A percentile compares a stretch with the other conserved stretches of the same genome.
Evolutionary conservation across 352 stramenopile species (phyloP).

Genomic region (Pythium utonaiense): DNA sequence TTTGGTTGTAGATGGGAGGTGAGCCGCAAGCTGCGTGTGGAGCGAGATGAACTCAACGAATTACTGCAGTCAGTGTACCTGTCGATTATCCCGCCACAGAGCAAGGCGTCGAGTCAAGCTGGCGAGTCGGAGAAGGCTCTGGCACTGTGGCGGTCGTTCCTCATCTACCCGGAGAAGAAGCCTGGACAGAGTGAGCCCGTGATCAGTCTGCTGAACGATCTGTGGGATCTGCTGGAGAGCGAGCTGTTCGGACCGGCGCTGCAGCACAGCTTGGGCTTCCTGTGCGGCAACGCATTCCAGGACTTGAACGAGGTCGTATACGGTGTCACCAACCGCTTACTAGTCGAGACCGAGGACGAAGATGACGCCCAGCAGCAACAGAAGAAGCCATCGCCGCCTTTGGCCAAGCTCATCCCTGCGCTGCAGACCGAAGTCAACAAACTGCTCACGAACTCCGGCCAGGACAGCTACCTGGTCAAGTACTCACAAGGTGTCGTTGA

Average conservation of each 20-base stretch:
- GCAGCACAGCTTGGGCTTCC: slow-evolving; percentile 64
- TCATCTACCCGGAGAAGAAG: slow-evolving; percentile 76
- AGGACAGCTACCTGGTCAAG: slow-evolving; percentile 59
- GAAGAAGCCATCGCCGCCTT: slow-evolving; percentile 49
- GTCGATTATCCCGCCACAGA: slow-evolving; percentile 40
- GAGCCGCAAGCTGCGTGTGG: slow-evolving; percentile 60
- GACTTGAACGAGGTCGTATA: slow-evolving; percentile 77
- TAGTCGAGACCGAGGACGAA: slow-evolving; percentile 26
- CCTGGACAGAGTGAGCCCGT: slow-evolving; percentile 64
- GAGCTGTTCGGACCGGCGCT: slow-evolving; percentile 69
- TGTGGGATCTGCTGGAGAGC: slow-evolving; percentile 80
- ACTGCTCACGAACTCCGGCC: slow-evolving; percentile 44
- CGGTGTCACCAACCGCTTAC: slow-evolving; percentile 26
- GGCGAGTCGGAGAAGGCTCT: slow-evolving; percentile 33
- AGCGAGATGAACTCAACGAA: slow-evolving; percentile 69
- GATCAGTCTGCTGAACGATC: slow-evolving; percentile 76
- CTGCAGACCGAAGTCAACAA: slow-evolving; percentile 74
- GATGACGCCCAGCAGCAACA: slow-evolving; percentile 27
- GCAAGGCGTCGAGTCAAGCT: slow-evolving; percentile 9
- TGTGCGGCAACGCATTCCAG: slow-evolving; percentile 81
- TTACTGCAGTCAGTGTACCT: slow-evolving; percentile 68
- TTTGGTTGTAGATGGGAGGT: slow-evolving; percentile 49
- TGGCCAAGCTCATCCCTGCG: slow-evolving; percentile 78
- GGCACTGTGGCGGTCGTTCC: slow-evolving; percentile 53
- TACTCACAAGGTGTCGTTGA: slow-evolving; percentile 76